Evolutionary conservation across 2,329 filamentous ascomycete genomes (phyloP).

Genomic region (Ascocoryne sarcoides): DNA sequence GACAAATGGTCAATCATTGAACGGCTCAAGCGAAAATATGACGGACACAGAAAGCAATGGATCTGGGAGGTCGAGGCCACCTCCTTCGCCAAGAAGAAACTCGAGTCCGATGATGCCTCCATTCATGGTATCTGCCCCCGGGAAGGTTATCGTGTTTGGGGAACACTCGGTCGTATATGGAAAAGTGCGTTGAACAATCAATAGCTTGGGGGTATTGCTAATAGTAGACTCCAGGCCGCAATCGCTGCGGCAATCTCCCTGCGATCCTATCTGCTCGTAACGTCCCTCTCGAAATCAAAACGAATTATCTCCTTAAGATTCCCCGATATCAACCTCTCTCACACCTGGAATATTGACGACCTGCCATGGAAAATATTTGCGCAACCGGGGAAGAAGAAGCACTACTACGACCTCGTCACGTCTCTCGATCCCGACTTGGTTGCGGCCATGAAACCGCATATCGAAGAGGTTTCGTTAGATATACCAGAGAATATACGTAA

Average conservation of each 20-base stretch:
- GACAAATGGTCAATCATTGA: slow-evolving; percentile 8
- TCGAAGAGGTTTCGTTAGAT: slow-evolving; percentile 59
- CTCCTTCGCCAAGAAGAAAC: too few species aligned
- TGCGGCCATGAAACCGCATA: slow-evolving; percentile 70
- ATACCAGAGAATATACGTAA: slow-evolving; percentile 66
- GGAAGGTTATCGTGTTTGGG: slow-evolving; percentile 96
- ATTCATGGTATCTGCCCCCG: slow-evolving; percentile 97
- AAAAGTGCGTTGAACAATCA: slow-evolving; percentile 51
- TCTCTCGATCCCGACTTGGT: slow-evolving; percentile 76
- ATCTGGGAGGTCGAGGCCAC: slow-evolving; percentile 3
- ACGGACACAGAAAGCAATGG: slow-evolving; percentile 18
- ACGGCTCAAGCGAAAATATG: slow-evolving; percentile 11
- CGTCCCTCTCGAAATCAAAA: slow-evolving; percentile 84
- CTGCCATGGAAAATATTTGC: slow-evolving; percentile 82
- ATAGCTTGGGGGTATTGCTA: neutral
- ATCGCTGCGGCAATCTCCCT: slow-evolving; percentile 93
- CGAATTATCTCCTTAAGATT: slow-evolving; percentile 83
- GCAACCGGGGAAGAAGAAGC: slow-evolving; percentile 78
- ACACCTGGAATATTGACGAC: slow-evolving; percentile 90
- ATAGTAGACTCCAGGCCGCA: slow-evolving; percentile 50
- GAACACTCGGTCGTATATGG: slow-evolving; percentile 98
- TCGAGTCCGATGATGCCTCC: slow-evolving; percentile 68
- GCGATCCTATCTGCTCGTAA: slow-evolving; percentile 92
- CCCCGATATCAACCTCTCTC: slow-evolving; percentile 78
- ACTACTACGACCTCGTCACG: slow-evolving; percentile 85